Base-by-base conservation (phyloP, 140 eudicot genomes). In the Oenanthe javanica region DNA sequence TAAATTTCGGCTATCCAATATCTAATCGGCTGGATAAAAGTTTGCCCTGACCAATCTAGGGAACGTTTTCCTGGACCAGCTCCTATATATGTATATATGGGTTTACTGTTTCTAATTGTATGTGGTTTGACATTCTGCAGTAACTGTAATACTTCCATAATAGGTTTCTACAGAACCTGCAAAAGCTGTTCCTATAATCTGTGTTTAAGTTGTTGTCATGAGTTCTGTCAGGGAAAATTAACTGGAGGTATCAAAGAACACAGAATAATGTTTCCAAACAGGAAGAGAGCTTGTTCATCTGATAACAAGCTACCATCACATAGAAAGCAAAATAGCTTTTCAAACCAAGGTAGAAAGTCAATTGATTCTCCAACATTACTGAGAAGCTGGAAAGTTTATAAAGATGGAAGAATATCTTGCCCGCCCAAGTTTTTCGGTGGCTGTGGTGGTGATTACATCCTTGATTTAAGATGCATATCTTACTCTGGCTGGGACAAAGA, bases 121-220 rank as follows among this genome's bases (percentile, higher is more conserved):
- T 42, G 36, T 70, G 76, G 25, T 81, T 83, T 43, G 50, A 48
- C 55, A 38, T 40, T 40, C 91, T 86, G 96, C 83, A 87, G 86
- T 71, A 87, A 86, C 80, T 92, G 99, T 90, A 90, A 87, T 77
- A 80, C 83, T 76, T 85, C 97, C 79, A 84, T 92, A 54, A 81
- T 90, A 82, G 97, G 92, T 88, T 90, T 90, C 84, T 91, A 95
- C 74, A 80, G 97, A 89, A 90, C 89, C 91, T 95, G 99, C 86
- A 82, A 87, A 83, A 92, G 81, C 52, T 95, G 99, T 84, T 92
- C 97, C 25, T 95, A 95, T 79, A 81, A 81, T 79, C 92, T 95
- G 54, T 95, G 99, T 81, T 87, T 92, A 81, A 82, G 84, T 78
- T 95, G 99, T 80, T 90, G 94, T 83, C 87, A 77, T 59, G 97